These are phyloP conservation scores for Cladosporium sp. DNA, from an alignment of 2,329 filamentous ascomycete species.

Conservation along the genomic window DNA sequence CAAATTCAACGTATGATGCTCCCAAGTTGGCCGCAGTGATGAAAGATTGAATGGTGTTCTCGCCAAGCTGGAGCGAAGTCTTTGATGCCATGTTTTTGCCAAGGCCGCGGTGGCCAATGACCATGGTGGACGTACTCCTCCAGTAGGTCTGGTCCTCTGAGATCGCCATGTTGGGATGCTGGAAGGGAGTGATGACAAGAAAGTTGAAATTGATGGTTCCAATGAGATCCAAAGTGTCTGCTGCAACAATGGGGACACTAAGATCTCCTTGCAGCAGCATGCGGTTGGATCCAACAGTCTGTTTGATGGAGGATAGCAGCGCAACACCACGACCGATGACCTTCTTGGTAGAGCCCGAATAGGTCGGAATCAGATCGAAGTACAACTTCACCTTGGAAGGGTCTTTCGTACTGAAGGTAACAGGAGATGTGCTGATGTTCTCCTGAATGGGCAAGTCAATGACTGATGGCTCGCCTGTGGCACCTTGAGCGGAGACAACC, in stretches of 20 bases:
- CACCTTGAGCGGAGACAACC: constrained; percentile 80
- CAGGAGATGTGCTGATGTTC: constrained; percentile 87
- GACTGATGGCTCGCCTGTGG: constrained; percentile 78
- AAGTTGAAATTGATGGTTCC: constrained; percentile 97
- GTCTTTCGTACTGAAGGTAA: constrained; percentile 80
- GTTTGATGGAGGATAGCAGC: constrained; percentile 79
- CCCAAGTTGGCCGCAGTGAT: constrained; percentile 93
- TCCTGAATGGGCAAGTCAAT: constrained; percentile 93
- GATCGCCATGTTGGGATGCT: constrained; percentile 88
- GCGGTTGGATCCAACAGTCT: constrained; percentile 75
- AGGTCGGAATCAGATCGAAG: constrained; percentile 94
- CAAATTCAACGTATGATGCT: constrained; percentile 67
- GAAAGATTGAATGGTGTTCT: constrained; percentile 94
- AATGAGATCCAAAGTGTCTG: constrained; percentile 79
- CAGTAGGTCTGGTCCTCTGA: constrained; percentile 91
- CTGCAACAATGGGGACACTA: constrained; percentile 83
- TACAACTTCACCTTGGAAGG: constrained; percentile 77
- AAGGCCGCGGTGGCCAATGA: constrained; percentile 68
- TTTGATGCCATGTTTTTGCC: constrained; percentile 86
- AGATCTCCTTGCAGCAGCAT: constrained; percentile 90
- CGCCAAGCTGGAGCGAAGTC: constrained; percentile 85
- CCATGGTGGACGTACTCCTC: constrained; percentile 89
- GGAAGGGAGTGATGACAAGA: constrained; percentile 87
- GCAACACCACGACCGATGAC: constrained; percentile 86
- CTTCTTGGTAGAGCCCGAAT: constrained; percentile 75